Evolutionary conservation across 345 rosid genomes (phyloP).

Genomic region (Eucalyptus cladocalyx): DNA sequence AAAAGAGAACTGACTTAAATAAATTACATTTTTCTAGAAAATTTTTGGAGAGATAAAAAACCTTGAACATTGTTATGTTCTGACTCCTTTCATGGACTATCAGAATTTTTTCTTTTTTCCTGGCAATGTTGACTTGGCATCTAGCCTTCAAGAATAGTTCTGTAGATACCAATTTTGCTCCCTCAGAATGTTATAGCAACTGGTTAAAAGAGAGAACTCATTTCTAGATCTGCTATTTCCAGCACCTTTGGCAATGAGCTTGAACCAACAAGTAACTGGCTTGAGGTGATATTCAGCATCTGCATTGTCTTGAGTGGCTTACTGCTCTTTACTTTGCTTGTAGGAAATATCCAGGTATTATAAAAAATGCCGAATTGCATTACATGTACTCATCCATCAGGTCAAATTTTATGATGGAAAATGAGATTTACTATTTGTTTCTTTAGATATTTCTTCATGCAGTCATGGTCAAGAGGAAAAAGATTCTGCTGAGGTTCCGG

Average conservation of each 20-base stretch:
- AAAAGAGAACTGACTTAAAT: not conserved
- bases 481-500: conserved; percentile 30
- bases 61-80: not conserved
- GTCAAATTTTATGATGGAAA: not conserved
- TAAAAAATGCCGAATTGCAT: not conserved
- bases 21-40: not conserved
- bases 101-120: not conserved
- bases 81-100: not conserved
- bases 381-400: not conserved
- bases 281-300: conserved; percentile 51
- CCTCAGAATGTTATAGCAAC: not conserved
- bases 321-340: conserved; percentile 44
- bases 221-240: not conserved
- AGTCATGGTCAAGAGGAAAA: conserved; percentile 37
- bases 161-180: not conserved
- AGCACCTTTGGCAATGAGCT: conserved; percentile 58
- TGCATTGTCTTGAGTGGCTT: conserved; percentile 37
- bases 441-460: conserved; percentile 46
- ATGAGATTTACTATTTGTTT: not conserved
- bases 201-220: not conserved
- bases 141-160: not conserved
- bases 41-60: not conserved
- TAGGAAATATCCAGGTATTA: conserved; percentile 51
- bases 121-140: not conserved
- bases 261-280: conserved; percentile 39